These are phyloP conservation scores for Cordyceps farinosa DNA, from an alignment of 2,329 filamentous ascomycete genomes.

Conservation along the genomic window DNA sequence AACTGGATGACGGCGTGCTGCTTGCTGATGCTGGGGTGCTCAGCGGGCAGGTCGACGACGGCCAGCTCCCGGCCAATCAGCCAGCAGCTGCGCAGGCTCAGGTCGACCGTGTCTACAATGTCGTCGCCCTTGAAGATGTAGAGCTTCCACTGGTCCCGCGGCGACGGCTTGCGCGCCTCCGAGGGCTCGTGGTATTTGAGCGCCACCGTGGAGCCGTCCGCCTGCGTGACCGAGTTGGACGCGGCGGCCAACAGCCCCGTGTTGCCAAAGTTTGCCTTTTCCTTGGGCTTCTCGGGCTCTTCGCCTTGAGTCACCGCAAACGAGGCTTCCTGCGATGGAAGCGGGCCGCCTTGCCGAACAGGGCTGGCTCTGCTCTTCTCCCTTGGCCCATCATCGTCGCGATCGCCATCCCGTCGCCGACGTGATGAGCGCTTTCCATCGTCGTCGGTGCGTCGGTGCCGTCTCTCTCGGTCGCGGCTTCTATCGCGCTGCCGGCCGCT, in stretches of 20 bases:
- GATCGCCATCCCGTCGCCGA: conserved; percentile 5
- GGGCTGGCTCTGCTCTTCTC: conserved; percentile 25
- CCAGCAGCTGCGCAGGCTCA: conserved; percentile 81
- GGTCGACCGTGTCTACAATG: conserved; percentile 75
- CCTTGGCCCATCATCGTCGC: conserved; percentile 21
- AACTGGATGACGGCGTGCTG: conserved; percentile 97
- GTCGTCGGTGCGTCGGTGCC: conserved; percentile 12
- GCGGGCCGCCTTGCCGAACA: conserved; percentile 41
- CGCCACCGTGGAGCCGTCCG: conserved; percentile 69
- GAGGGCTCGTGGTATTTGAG: conserved; percentile 96
- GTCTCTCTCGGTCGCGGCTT: conserved; percentile 20
- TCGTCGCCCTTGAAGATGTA: conserved; percentile 88
- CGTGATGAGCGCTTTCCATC: not conserved
- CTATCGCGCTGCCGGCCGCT: conserved; percentile 28
- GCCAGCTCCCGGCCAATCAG: conserved; percentile 75
- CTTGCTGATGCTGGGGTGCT: conserved; percentile 90
- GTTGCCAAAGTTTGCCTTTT: conserved; percentile 81
- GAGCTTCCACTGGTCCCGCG: conserved; percentile 78
- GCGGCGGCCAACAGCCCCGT: conserved; percentile 84
- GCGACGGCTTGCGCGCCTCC: conserved; percentile 82
- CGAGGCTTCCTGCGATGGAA: conserved; percentile 58
- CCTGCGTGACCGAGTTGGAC: conserved; percentile 72
- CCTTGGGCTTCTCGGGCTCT: conserved; percentile 59
- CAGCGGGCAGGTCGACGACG: conserved; percentile 78
- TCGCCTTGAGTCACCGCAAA: conserved; percentile 50